Conservation (phyloP, 768 basidiomycete genomes). For the Rhizopogon vesiculosus region DNA sequence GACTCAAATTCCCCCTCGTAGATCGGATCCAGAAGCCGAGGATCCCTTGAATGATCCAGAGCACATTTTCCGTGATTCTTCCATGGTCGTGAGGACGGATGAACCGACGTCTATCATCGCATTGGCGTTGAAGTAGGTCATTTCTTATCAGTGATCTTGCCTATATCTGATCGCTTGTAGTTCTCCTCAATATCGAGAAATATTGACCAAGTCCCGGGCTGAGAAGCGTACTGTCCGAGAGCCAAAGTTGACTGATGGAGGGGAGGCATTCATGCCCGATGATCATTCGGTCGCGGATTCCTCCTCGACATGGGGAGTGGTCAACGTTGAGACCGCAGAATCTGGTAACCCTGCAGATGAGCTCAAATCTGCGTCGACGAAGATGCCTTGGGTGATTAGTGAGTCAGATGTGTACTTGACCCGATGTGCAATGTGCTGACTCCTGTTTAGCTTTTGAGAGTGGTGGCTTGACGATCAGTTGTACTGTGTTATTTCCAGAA, state of each 20-base stretch:
- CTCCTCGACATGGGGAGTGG: constrained; percentile 89
- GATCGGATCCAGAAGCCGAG: constrained; percentile 56
- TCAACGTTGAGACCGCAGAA: constrained; percentile 73
- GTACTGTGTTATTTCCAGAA: constrained; percentile 92
- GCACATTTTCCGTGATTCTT: constrained; percentile 91
- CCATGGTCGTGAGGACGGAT: constrained; percentile 92
- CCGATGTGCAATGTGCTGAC: background rate
- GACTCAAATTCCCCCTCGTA: constrained; percentile 43
- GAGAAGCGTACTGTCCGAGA: constrained; percentile 67
- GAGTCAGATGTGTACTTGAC: constrained; percentile 21
- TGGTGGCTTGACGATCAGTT: constrained; percentile 85
- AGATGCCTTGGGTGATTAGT: constrained; percentile 81
- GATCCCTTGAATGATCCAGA: constrained; percentile 77
- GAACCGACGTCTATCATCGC: constrained; percentile 99
- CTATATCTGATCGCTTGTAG: constrained; percentile 30
- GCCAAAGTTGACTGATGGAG: constrained; percentile 53
- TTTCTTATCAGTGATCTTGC: background rate
- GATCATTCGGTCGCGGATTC: constrained; percentile 79
- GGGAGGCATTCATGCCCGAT: constrained; percentile 91
- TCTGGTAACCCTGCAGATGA: constrained; percentile 71
- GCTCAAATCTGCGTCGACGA: constrained; percentile 69
- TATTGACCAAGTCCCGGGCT: constrained; percentile 70
- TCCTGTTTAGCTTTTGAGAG: constrained; percentile 73
- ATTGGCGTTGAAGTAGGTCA: constrained; percentile 76
- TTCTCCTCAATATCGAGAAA: constrained; percentile 78